Evolutionary conservation across 169 alveolate genomes (phyloP), one percentile per base, ranked within the genome.

Genomic region (Ichthyophthirius multifiliis): DNA sequence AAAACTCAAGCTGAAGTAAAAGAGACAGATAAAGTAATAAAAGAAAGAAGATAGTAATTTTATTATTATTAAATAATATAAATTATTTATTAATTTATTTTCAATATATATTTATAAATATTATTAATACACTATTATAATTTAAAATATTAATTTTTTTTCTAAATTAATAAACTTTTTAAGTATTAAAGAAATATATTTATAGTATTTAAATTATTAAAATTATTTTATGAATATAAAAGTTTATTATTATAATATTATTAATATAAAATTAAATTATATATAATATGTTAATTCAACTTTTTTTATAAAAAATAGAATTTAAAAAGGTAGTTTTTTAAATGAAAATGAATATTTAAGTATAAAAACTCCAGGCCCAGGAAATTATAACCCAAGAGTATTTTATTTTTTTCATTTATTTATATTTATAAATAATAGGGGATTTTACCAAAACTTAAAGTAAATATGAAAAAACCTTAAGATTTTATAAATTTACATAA

Each of bases 1-100:
- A 81, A 81, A 81, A 76, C 86, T 18, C 65, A 44, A 9, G 86
- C 67, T 35, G 45, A 81, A 73, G 71, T 81, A 4, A 47, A 71
- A 34, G 48, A 48, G 55, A 35, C 67, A 73, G 75, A 47, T 0
- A 76, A 81, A 48, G 65, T 32, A 37, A n/a, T 65, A 32, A 81
- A 81, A 43, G 39, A 67, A 65, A 67, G 73, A 27, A 15, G 23
- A 55, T 27, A 55, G 71, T 55, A 27, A 27, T 20, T 55, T n/a
- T n/a, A n/a, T n/a, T n/a, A n/a, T n/a, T n/a, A n/a, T n/a, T n/a
- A n/a, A n/a, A n/a, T n/a, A n/a, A n/a, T n/a, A n/a, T n/a, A n/a
- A n/a, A n/a, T n/a, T n/a, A n/a, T n/a, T n/a, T n/a, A n/a, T n/a
- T n/a, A n/a, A n/a, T n/a, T n/a, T n/a, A n/a, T n/a, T n/a, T n/a